Percentiles rank a stretch among this genome's conserved stretches.
Conservation (phyloP, 2,329 filamentous ascomycete species). For the Colletotrichum gigasporum region DNA sequence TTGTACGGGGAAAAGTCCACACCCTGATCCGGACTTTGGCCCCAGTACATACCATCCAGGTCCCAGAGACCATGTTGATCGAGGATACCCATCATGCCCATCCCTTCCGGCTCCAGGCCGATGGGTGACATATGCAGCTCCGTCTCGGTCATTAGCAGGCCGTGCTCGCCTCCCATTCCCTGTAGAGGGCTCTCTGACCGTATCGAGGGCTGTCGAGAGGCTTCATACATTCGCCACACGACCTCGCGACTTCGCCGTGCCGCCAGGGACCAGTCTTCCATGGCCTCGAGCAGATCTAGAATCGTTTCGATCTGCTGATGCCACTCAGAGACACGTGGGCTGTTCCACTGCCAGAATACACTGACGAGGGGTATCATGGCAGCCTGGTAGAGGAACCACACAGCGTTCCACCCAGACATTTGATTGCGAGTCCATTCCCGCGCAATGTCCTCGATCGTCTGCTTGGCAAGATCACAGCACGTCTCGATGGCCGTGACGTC, state of each 20-base stretch:
- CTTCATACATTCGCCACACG: constrained; percentile 71
- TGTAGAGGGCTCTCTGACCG: constrained; percentile 39
- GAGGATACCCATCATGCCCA: constrained; percentile 62
- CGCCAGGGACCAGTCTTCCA: constrained; percentile 72
- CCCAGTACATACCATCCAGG: constrained; percentile 66
- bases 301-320: constrained; percentile 67
- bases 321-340: constrained; percentile 59
- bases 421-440: constrained; percentile 76
- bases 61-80: constrained; percentile 66
- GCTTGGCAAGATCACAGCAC: constrained; percentile 74
- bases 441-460: constrained; percentile 78
- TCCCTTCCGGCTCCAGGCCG: constrained; percentile 58
- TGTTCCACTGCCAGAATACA: constrained; percentile 73
- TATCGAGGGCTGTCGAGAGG: constrained; percentile 51
- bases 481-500: constrained; percentile 75
- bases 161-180: constrained; percentile 45
- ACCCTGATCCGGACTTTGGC: constrained; percentile 47
- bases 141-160: constrained; percentile 46
- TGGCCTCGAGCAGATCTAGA: constrained; percentile 68
- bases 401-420: constrained; percentile 83
- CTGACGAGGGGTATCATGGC: constrained; percentile 81
- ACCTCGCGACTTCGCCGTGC: constrained; percentile 71
- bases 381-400: constrained; percentile 84
- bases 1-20: constrained; percentile 37
- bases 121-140: constrained; percentile 62